Base-by-base conservation (phyloP, 2,329 filamentous ascomycete genomes). In the Penicillium capsulatum region DNA sequence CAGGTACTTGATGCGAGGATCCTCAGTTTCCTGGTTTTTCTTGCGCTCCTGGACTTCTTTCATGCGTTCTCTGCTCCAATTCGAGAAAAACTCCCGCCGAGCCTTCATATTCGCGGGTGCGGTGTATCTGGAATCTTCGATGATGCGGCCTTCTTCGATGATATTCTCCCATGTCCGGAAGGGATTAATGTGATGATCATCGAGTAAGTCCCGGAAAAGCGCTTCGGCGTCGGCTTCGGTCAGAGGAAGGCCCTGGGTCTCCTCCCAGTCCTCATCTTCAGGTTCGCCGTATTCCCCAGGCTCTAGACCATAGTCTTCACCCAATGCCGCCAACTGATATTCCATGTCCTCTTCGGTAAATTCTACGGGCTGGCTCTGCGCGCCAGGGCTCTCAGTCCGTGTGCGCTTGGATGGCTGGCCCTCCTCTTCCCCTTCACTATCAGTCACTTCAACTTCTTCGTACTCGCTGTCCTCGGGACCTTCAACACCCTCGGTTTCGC, bases 341-440 rank as follows among this genome's bases (percentile, higher is more conserved):
- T 87, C 90, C 54, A 98, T 94, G 58, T 98, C 92, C 37, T 90
- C 91, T 63, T 97, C 92, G 40, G 85, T 86, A 56, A 95, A 94
- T 55, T 96, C 91, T 6, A 92, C 68, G 1, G 73, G 68, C 31
- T 69, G 65, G 9, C 75, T 67, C 9, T 68, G 48, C 43, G 43
- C 26, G 20, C 71, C 44, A 65, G 71, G 75, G 29, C 72, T 70
- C 46, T 77, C 79, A 24, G 70, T 80, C 57, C 62, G 74, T 58
- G 60, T 69, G 40, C 64, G 73, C 65, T 71, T 79, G 41, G 60
- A 67, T 50, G 65, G 61, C 77, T 73, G 63, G 74, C 70, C 54
- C 76, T 54, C 48, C 9, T 66, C 73, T 31, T 75, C 71, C 13
- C 56, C 67, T 48, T 74, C 71, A 36, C 72, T 71, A 39, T 83